These are phyloP conservation scores for Yarrowia alimentaria DNA, from an alignment of 805 yeast species.

Conservation along the genomic window DNA sequence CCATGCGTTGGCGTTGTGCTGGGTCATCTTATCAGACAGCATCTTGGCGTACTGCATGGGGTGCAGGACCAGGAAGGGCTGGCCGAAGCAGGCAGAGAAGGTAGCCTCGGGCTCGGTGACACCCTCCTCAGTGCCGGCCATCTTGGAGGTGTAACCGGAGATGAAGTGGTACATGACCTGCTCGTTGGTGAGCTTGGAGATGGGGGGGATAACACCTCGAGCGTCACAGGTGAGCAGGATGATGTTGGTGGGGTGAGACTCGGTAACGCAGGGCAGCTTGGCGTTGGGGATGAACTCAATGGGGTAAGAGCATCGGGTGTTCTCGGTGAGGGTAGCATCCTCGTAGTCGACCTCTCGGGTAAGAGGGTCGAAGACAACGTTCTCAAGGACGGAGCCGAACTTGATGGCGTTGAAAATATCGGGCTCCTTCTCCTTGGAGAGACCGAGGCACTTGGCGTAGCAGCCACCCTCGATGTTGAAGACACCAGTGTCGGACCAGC, in stretches of 20 bases:
- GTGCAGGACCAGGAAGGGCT: slow-evolving; percentile 96
- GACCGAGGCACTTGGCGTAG: slow-evolving; percentile 94
- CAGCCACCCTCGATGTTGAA: slow-evolving; percentile 99
- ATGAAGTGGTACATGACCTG: slow-evolving; percentile 98
- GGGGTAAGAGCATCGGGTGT: slow-evolving; percentile 98
- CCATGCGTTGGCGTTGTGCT: slow-evolving; percentile 93
- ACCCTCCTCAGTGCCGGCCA: slow-evolving; percentile 99
- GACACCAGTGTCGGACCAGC: slow-evolving; percentile 98
- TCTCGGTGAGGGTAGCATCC: slow-evolving; percentile 82
- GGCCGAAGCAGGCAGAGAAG: slow-evolving; percentile 98
- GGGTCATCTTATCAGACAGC: slow-evolving; percentile 85
- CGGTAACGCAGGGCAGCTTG: slow-evolving; percentile 89
- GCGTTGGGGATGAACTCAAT: slow-evolving; percentile 96
- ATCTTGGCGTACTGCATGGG: slow-evolving; percentile 98
- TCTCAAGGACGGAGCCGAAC: slow-evolving; percentile 93
- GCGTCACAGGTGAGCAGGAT: slow-evolving; percentile 95
- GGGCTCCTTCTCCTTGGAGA: slow-evolving; percentile 90
- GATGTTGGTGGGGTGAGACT: slow-evolving; percentile 87
- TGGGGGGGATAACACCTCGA: slow-evolving; percentile 96
- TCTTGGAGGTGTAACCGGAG: slow-evolving; percentile 97
- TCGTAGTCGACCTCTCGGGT: slow-evolving; percentile 83
- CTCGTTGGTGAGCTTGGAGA: slow-evolving; percentile 85
- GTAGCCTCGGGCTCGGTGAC: slow-evolving; percentile 98
- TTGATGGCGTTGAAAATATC: slow-evolving; percentile 93
- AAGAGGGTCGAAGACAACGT: slow-evolving; percentile 77